Evolutionary conservation across 2,329 filamentous ascomycete species (phyloP), one percentile per base, ranked within the genome.

Genomic region (Sporothrix luriei): DNA sequence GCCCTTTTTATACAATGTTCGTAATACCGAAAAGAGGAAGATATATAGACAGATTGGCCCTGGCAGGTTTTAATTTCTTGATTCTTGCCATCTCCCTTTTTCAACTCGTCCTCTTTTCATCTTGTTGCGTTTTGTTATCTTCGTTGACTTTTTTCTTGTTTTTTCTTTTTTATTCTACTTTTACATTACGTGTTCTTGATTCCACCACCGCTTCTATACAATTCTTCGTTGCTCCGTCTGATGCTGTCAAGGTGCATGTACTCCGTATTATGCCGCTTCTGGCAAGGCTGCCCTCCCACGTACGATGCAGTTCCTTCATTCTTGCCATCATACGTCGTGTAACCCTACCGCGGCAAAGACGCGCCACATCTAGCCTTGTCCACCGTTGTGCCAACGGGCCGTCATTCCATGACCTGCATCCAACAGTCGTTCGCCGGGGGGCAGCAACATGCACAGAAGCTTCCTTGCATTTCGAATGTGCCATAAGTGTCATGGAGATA

Each of bases 1-100:
- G 65, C 61, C 6, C 48, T 67, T 62, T 66, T 70, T 68, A 68
- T 71, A 70, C 69, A 59, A 57, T 68, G 66, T 66, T 66, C 69
- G 69, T 71, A 69, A 69, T 71, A 49, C 61, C 62, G 51, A 68
- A 52, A 61, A 68, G 69, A 71, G 46, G 57, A 69, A 71, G 66
- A 68, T 26, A 68, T 68, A 68, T 61, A 71, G 62, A 68, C 69
- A 71, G 69, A 71, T 69, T 71, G 69, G 69, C 61, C 55, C 24
- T 65, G 69, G 38, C 55, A 51, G 46, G 16, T 33, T 19, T 49
- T 4, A 19, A 13, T 14, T 14, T 33, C 33, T 33, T 33, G 33
- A 33, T 33, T 40, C 26, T 11, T 48, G 52, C 16, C 54, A n/a
- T 33, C 10, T 59, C 66, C 40, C 24, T 21, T 26, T 68, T 46